Conservation (phyloP, 176 grass and related monocot species). For the Raddia guianensis region DNA sequence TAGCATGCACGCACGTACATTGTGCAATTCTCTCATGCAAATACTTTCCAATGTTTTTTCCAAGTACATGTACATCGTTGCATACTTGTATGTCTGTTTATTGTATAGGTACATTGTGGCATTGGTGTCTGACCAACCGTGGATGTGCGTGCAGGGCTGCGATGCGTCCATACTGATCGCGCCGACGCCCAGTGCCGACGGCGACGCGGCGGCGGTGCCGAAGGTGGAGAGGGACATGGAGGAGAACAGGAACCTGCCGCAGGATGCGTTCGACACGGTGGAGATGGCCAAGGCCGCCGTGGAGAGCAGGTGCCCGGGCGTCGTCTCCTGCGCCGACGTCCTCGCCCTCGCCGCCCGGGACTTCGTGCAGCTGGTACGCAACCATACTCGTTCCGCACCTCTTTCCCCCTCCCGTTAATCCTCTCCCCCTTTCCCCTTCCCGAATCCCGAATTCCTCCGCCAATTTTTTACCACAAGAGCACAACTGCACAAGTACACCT, state of each 20-base stretch:
- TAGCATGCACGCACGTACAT: neutral
- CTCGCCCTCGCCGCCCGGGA: constrained; percentile 85
- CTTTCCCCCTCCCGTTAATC: neutral
- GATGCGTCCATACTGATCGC: constrained; percentile 88
- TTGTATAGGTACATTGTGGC: too few relatives aligned
- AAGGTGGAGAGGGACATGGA: constrained; percentile 87
- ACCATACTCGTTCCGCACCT: too few relatives aligned
- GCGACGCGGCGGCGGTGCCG: neutral
- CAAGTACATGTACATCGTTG: neutral
- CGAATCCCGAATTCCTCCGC: too few relatives aligned
- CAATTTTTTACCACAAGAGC: too few relatives aligned
- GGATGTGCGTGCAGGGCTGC: constrained; percentile 51
- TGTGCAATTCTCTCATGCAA: neutral
- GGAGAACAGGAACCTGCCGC: constrained; percentile 77
- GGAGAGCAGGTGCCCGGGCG: constrained; percentile 76
- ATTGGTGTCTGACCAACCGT: neutral
- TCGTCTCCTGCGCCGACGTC: constrained; percentile 91
- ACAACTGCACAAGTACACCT: too few relatives aligned
- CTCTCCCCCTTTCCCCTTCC: neutral
- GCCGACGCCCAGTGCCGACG: constrained; percentile 21
- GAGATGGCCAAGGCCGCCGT: constrained; percentile 83
- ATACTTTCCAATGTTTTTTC: neutral
- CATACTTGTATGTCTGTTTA: too few relatives aligned
- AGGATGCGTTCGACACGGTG: constrained; percentile 82
- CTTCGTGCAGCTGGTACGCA: constrained; percentile 74